Conservation (phyloP, 2,329 filamentous ascomycete species). For the Stemphylium lycopersici region DNA sequence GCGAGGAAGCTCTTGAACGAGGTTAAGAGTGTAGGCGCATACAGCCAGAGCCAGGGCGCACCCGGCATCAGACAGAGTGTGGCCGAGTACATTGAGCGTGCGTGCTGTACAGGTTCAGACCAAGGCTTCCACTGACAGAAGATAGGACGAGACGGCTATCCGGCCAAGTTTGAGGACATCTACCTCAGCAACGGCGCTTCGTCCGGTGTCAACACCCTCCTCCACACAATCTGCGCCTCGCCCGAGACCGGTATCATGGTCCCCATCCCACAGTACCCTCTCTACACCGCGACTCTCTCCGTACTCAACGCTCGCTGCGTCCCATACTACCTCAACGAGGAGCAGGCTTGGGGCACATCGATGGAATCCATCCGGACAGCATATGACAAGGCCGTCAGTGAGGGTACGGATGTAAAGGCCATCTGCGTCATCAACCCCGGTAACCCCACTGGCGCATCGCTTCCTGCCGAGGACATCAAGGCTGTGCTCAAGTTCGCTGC, state of each 20-base stretch:
- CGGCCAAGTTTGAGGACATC: slow-evolving; percentile 78
- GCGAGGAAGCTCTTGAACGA: slow-evolving; percentile 81
- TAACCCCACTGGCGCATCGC: slow-evolving; percentile 91
- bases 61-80: slow-evolving; percentile 87
- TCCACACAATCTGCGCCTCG: slow-evolving; percentile 83
- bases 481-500: slow-evolving; percentile 86
- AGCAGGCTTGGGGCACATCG: slow-evolving; percentile 85
- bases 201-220: slow-evolving; percentile 90
- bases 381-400: slow-evolving; percentile 73
- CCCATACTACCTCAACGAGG: slow-evolving; percentile 92
- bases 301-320: slow-evolving; percentile 86
- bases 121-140: slow-evolving; percentile 14
- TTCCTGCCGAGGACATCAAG: slow-evolving; percentile 79
- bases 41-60: slow-evolving; percentile 91
- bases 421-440: slow-evolving; percentile 98
- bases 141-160: slow-evolving; percentile 81
- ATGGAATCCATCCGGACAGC: slow-evolving; percentile 76
- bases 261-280: slow-evolving; percentile 95
- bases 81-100: slow-evolving; percentile 89
- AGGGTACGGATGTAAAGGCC: slow-evolving; percentile 85
- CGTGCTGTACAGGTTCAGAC: slow-evolving; percentile 30
- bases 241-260: slow-evolving; percentile 84
- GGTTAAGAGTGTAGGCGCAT: slow-evolving; percentile 91
- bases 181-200: slow-evolving; percentile 93
- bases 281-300: slow-evolving; percentile 92